Evolutionary conservation across 2,329 filamentous ascomycete genomes (phyloP), one percentile per base, ranked within the genome.

Genomic region (Alternaria panax): DNA sequence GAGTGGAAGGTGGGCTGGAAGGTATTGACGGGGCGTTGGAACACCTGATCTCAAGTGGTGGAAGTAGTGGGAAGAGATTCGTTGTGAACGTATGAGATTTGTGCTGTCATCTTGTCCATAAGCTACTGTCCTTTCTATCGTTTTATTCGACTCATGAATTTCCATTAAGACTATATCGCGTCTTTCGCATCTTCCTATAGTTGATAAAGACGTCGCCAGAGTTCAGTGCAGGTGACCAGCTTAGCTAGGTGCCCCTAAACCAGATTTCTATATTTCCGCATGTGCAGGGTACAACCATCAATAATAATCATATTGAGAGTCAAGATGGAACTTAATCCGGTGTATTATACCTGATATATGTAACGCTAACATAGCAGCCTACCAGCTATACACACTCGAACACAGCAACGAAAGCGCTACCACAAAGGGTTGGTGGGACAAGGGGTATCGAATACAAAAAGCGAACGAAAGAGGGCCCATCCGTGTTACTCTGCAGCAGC

Each of bases 391-490:
- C 45, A 48, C 45, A n/a, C 7, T 5, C 0, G 7, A 48, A 48
- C 30, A 36, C 45, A 14, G 32, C 45, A 48, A 48, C 7, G 28
- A 34, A 48, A 48, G 45, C 36, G 27, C 45, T 48, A 48, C 45
- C 45, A 20, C 20, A 34, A 36, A n/a, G 9, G 24, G 30, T 20
- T 36, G 32, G 45, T 48, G 36, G 45, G 45, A 28, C 16, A 36
- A 48, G 45, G 45, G 45, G 45, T 48, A 48, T 48, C 45, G 30
- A 48, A 48, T 48, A 36, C 14, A 48, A 32, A 34, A 48, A 48
- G 45, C 45, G 45, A 48, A 48, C 5, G 45, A 48, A 48, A 48
- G 28, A 28, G 14, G 3, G 28, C 12, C 12, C n/a, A 25, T 25
- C 3, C 30, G 2, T 14, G 12, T 34, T 34, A 14, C 30, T 14